Evolutionary conservation across 2,329 filamentous ascomycete genomes (phyloP), one percentile per base, ranked within the genome.

Genomic region (Bipolaris victoriae): DNA sequence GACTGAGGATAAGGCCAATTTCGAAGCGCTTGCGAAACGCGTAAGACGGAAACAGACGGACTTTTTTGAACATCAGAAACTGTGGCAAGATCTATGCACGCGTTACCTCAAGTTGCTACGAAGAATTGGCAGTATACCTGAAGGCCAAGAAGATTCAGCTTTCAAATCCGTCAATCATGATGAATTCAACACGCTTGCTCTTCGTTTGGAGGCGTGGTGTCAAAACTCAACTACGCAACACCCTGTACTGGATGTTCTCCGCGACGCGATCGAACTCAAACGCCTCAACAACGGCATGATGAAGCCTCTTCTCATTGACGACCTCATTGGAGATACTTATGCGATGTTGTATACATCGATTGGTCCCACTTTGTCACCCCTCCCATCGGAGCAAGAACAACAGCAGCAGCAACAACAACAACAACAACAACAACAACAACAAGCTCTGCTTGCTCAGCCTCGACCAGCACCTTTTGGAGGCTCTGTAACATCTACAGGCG

Each of bases 271-370:
- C 24, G 89, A 91, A 65, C 77, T 91, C 33, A 90, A 90, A 70
- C 89, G 87, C 73, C 84, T 97, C 43, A 99, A 99, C 71, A 88
- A 89, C 39, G 90, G 89, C 45, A 82, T 97, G 7, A 95, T 96
- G 85, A 97, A 97, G 76, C 85, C 89, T 0, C 85, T 87, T 0
- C 83, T 88, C 9, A 94, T 98, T 43, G 95, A 99, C 68, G 95
- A 99, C 70, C 83, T 98, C n/a, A 90, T 97, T 63, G 90, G 89
- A 20, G 95, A 99, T 76, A 88, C 90, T 47, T 99, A 97, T 75
- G 90, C 91, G 1, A 83, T 87, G 47, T 81, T 96, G 15, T 95
- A 91, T 71, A 82, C 84, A 16, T 85, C 88, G 29, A 79, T 92
- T 47, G 86, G 86, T 1, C 84, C 84, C 40, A 81, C 80, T 3